Conservation (phyloP, 1,139 yeast genomes). For the Spathaspora sp. region DNA sequence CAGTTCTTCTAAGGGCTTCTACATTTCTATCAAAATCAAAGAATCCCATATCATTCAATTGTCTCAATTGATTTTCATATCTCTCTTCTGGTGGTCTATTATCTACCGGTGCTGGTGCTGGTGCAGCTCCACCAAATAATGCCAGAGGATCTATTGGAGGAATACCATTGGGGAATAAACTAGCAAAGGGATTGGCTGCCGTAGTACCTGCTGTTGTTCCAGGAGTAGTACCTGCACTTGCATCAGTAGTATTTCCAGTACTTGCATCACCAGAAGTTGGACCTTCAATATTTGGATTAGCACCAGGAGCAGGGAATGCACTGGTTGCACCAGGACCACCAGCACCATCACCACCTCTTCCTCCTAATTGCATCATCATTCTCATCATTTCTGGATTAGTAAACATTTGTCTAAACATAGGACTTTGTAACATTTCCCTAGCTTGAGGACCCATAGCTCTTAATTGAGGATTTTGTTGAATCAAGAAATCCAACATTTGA, state of each 20-base stretch:
- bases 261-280: constrained; percentile 23
- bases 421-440: constrained; percentile 81
- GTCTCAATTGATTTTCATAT: constrained; percentile 85
- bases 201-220: constrained; percentile 18
- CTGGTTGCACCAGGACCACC: constrained; percentile 18
- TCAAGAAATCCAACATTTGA: constrained; percentile 79
- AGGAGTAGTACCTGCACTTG: constrained; percentile 16
- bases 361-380: constrained; percentile 74
- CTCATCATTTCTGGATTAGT: constrained; percentile 85
- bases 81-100: constrained; percentile 95
- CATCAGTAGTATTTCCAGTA: constrained; percentile 7
- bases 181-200: constrained; percentile 55
- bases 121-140: constrained; percentile 26
- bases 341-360: constrained; percentile 36
- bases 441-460: constrained; percentile 89
- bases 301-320: constrained; percentile 60
- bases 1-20: constrained; percentile 87
- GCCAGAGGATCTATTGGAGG: constrained; percentile 44
- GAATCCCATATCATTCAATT: constrained; percentile 95
- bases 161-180: constrained; percentile 40
- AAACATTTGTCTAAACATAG: constrained; percentile 80
- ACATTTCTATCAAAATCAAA: constrained; percentile 90
- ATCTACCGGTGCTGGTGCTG: constrained; percentile 55
- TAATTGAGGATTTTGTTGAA: constrained; percentile 80
- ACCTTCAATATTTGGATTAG: constrained; percentile 38